These are phyloP conservation scores for Nakaseomyces delphensis DNA, from an alignment of 1,139 yeast genomes.

Conservation along the genomic window DNA sequence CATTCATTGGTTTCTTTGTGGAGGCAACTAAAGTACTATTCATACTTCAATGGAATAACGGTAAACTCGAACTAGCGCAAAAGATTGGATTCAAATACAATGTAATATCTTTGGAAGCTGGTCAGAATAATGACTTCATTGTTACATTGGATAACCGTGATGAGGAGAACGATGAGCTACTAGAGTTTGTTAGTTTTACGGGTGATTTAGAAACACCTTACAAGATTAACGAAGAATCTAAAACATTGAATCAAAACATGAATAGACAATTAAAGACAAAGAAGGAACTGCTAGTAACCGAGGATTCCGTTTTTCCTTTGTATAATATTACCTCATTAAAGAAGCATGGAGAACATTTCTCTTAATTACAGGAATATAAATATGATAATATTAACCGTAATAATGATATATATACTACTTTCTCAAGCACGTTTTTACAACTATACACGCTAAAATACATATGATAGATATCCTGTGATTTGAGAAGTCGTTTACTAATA, in stretches of 20 bases:
- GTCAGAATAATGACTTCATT: conserved; percentile 31
- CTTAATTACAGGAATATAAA: conserved; percentile 12
- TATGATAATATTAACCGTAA: background rate
- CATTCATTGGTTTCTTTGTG: conserved; percentile 39
- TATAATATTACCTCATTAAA: conserved; percentile 58
- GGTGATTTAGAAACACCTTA: conserved; percentile 18
- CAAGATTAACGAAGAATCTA: conserved; percentile 32
- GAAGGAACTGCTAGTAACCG: background rate
- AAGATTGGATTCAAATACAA: conserved; percentile 30
- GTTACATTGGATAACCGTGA: conserved; percentile 43
- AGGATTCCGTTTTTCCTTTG: conserved; percentile 51
- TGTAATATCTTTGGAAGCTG: conserved; percentile 33
- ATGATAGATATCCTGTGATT: background rate
- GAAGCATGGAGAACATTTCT: conserved; percentile 71
- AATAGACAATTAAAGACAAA: conserved; percentile 14
- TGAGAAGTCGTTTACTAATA: no score
- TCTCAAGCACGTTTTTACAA: background rate
- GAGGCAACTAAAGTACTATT: conserved; percentile 52
- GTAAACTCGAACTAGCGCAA: conserved; percentile 30
- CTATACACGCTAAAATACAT: no score
- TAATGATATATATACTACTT: background rate
- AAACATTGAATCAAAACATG: conserved; percentile 17
- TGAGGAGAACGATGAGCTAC: conserved; percentile 19
- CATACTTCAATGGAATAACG: conserved; percentile 31
- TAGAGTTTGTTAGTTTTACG: conserved; percentile 31